These are phyloP conservation scores for Houttuynia cordata DNA, from an alignment of 164 flowering plant species.

Conservation along the genomic window DNA sequence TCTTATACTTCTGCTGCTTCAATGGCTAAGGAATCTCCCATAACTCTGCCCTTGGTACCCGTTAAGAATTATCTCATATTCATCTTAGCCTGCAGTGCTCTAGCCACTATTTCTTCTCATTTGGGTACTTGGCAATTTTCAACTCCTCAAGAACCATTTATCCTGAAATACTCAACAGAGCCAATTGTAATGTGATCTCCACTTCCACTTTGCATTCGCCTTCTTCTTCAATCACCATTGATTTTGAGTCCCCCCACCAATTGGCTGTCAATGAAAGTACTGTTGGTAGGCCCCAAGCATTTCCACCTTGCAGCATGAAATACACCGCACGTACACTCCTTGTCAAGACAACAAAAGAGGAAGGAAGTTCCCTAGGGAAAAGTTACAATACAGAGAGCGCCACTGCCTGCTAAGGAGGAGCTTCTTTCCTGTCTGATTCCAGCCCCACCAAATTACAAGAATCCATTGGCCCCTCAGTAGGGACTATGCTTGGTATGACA, in stretches of 20 bases:
- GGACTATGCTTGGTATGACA: slow-evolving; percentile 87
- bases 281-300: slow-evolving; percentile 5
- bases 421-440: slow-evolving; percentile 62
- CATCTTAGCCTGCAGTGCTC: slow-evolving; percentile 61
- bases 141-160: slow-evolving; percentile 13
- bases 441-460: slow-evolving; percentile 78
- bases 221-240: slow-evolving; percentile 22
- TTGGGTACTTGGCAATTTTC: slow-evolving; percentile 70
- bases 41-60: slow-evolving; percentile 46
- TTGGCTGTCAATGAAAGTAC: slow-evolving; percentile 32
- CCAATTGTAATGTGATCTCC: slow-evolving; percentile 18
- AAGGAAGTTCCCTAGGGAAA: slow-evolving; percentile 51
- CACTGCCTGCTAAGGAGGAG: slow-evolving; percentile 80
- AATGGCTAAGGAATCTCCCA: slow-evolving; percentile 84
- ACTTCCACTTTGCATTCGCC: slow-evolving; percentile 5
- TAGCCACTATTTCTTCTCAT: slow-evolving; percentile 57
- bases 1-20: not conserved
- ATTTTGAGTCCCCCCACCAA: slow-evolving; percentile 63
- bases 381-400: slow-evolving; percentile 71
- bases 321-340: slow-evolving; percentile 82
- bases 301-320: slow-evolving; percentile 55
- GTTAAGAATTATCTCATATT: slow-evolving; percentile 56
- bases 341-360: slow-evolving; percentile 60
- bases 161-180: slow-evolving; percentile 26
- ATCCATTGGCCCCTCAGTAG: slow-evolving; percentile 95